Evolutionary conservation across 306 rosid species (phyloP), one percentile per base, ranked within the genome.

Genomic region (Sechiopsis laciniata): DNA sequence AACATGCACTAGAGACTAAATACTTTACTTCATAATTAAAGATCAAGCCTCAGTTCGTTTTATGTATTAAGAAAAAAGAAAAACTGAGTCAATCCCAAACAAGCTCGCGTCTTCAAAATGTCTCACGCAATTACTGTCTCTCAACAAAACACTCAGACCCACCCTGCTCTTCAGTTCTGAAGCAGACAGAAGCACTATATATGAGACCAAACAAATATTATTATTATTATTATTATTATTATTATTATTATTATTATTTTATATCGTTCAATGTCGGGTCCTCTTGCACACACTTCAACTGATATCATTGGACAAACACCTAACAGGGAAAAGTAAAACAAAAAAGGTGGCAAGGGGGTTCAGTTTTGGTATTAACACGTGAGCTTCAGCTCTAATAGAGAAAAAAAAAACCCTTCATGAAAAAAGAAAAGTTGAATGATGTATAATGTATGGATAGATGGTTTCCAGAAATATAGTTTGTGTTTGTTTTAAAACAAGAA

Each of bases 91-190:
- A 59, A 54, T 75, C 78, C 29, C 78, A 32, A 54, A 52, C 57
- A 61, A 64, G 63, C 54, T 19, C 0, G 55, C 26, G 19, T 7
- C 56, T 40, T 63, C 73, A 59, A 32, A 63, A 63, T 51, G 72
- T 45, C 57, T 73, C 76, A 57, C 51, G 1, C 29, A 52, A 48
- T 50, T 26, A 61, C 61, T 24, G 56, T 57, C 48, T 63, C 55
- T 51, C 53, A 46, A 35, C 42, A 26, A 37, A 64, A 32, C 52
- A 75, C 20, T 29, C 73, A 62, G 15, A 19, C 78, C 78, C 78
- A 63, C 73, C 32, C 40, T 35, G 52, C 22, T 75, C 63, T 51
- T 64, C 73, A 50, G 59, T 35, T 74, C 73, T 35, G 78, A 51
- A 51, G 55, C 54, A 53, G 40, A 40, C 72, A 62, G 59, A 40